phyloP scores from a whole-genome alignment of 2,329 filamentous ascomycete genomes.

The Chaetomium olivaceum region DNA sequence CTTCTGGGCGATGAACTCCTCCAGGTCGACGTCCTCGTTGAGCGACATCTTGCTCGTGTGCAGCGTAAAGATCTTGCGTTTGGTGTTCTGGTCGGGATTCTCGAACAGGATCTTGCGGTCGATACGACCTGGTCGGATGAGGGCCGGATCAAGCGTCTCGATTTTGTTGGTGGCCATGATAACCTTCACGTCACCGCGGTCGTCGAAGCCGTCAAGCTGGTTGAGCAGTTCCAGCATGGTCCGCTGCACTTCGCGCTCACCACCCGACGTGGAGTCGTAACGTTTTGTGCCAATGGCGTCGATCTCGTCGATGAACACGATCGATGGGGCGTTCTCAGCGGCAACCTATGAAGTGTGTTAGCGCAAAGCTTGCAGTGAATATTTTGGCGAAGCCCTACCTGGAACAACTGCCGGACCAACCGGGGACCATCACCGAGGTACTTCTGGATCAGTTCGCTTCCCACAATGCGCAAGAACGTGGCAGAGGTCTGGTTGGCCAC shows the following conservation, averaged over 20 bases:
- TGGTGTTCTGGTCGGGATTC: constrained; percentile 77
- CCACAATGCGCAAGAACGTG: constrained; percentile 95
- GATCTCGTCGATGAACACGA: constrained; percentile 99
- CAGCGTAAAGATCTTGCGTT: constrained; percentile 96
- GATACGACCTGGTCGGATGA: constrained; percentile 96
- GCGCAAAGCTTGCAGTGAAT: not conserved
- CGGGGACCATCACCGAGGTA: constrained; percentile 95
- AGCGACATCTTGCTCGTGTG: constrained; percentile 99
- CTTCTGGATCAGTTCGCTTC: constrained; percentile 96
- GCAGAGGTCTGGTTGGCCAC: constrained; percentile 99
- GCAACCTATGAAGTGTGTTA: constrained; percentile 64
- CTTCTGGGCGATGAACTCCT: constrained; percentile 98
- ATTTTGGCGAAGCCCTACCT: constrained; percentile 48
- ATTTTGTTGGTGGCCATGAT: constrained; percentile 99
- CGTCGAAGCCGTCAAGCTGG: constrained; percentile 97
- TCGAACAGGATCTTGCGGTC: constrained; percentile 90
- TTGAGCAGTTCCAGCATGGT: constrained; percentile 99
- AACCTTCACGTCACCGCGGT: constrained; percentile 97
- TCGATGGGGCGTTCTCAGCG: constrained; percentile 92
- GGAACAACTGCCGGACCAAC: constrained; percentile 93
- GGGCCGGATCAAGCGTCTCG: constrained; percentile 89
- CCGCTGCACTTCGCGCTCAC: constrained; percentile 94
- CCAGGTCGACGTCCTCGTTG: constrained; percentile 93
- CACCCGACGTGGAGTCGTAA: constrained; percentile 95
- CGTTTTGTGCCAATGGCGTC: constrained; percentile 98